Base-by-base conservation (phyloP, 495 filamentous ascomycete genomes). In the Pyronema omphalodes region DNA sequence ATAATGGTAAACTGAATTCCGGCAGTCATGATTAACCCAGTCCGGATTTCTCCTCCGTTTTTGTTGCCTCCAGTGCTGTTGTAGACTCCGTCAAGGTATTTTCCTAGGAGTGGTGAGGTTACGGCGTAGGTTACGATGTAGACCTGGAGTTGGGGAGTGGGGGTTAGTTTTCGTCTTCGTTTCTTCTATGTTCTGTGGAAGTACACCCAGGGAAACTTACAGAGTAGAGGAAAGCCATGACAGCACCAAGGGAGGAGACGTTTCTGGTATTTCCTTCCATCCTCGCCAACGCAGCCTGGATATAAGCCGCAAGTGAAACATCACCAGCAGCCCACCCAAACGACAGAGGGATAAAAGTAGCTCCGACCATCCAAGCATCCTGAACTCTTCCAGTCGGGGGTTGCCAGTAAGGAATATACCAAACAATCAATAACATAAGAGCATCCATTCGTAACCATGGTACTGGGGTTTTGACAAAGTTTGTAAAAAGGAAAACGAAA, bases 281-380 rank as follows among this genome's bases (percentile, higher is more conserved):
- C 4, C 68, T 46, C 2, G 67, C 55, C 6, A 73, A 61, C 18
- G 63, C 61, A 8, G 69, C 69, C 59, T 73, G 71, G 35, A 72
- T 70, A 47, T 72, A 73, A 1, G 70, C 70, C 3, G 66, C 68
- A 5, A 73, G 56, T 3, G 67, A 70, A 4, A 72, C 69, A 55
- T 73, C 70, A 2, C 70, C 71, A 12, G 69, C 69, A 0, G 70
- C 71, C 71, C 70, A 72, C 7, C 68, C 70, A 35, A 71, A 69
- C 6, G 70, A 70, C 19, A 73, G 68, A 1, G 71, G 70, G 17
- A 69, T 57, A 49, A 72, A 72, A 0, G 65, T 68, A 3, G 65
- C 70, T 1, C 70, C 71, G 6, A 67, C 67, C 11, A 66, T 54
- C 69, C 68, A 72, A 7, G 69, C 71, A 51, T 67, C 62, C 1